Evolutionary conservation across 805 yeast species (phyloP), one percentile per base, ranked within the genome.

Genomic region (Hanseniaspora thailandica): DNA sequence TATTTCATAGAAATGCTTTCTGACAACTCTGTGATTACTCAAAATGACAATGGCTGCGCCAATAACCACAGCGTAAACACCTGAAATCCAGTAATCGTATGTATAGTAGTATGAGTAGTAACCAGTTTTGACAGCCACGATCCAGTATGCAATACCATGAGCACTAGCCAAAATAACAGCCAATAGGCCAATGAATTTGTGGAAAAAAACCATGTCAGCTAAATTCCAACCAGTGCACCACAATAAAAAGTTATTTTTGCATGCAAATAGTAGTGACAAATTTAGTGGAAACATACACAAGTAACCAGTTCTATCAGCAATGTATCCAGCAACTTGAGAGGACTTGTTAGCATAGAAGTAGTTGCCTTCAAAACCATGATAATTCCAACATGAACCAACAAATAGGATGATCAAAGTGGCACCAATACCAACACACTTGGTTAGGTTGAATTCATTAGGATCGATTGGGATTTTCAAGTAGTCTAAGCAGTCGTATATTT

Each of bases 191-290:
- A 73, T 62, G 81, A 83, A 78, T 61, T 74, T 78, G 64, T 85
- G 94, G 60, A 75, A 75, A 17, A 71, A 64, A 59, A 78, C 68
- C 66, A 84, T 82, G 2, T 82, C 72, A 12, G 78, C 69, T 57
- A 73, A 76, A 1, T 78, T 65, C 74, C 84, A 75, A 3, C 86
- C 84, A 1, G 86, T 75, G 4, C 79, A 47, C 66, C 68, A 70
- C 56, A 76, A 73, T 60, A 84, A 67, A 40, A 85, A 75, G 60
- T 82, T 84, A 63, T 84, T 84, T 59, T 89, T 69, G 20, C 83
- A 82, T 5, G 84, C 84, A 64, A 83, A 80, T 53, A 82, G 66
- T 52, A 76, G 72, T n/a, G 78, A 60, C 5, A 73, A 63, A 1
- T 86, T 86, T 55, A 78, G 67, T 47, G 77, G 53, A 56, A 72